Evolutionary conservation across 495 filamentous ascomycete genomes (phyloP).

Genomic region (Emericellopsis terricola): DNA sequence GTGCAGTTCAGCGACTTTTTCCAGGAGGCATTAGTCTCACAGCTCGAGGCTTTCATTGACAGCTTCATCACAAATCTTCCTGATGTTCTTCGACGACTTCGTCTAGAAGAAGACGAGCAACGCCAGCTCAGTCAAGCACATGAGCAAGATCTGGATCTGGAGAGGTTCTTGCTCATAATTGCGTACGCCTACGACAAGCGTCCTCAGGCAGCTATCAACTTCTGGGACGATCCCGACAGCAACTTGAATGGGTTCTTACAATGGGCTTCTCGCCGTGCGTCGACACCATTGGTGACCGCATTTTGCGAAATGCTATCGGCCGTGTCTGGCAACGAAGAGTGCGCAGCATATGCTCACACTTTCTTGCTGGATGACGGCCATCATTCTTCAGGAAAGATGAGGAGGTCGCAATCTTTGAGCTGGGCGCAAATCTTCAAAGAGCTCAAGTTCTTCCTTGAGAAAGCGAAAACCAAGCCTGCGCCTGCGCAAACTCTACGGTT

Average conservation of each 20-base stretch:
- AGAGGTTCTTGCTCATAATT: slow-evolving; percentile 82
- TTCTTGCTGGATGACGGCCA: slow-evolving; percentile 80
- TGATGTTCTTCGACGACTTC: slow-evolving; percentile 69
- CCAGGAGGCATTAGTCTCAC: slow-evolving; percentile 51
- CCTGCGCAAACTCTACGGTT: slow-evolving; percentile 34
- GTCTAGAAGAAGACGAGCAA: slow-evolving; percentile 79
- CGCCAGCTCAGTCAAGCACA: slow-evolving; percentile 49
- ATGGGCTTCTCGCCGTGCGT: slow-evolving; percentile 84
- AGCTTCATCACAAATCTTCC: slow-evolving; percentile 88
- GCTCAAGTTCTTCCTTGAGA: slow-evolving; percentile 52
- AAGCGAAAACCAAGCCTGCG: slow-evolving; percentile 44
- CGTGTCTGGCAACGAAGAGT: slow-evolving; percentile 61
- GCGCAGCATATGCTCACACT: slow-evolving; percentile 61
- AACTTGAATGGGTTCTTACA: slow-evolving; percentile 86
- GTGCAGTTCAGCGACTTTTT: slow-evolving; percentile 44
- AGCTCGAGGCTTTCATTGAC: slow-evolving; percentile 73
- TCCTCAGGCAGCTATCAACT: slow-evolving; percentile 62
- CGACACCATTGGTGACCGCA: slow-evolving; percentile 80
- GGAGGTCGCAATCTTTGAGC: slow-evolving; percentile 60
- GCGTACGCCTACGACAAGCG: slow-evolving; percentile 78
- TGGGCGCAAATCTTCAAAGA: slow-evolving; percentile 91
- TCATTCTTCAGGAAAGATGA: slow-evolving; percentile 53
- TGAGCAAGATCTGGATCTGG: slow-evolving; percentile 65
- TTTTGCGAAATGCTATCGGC: slow-evolving; percentile 91
- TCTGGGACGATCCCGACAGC: slow-evolving; percentile 78